Evolutionary conservation across 352 stramenopile genomes (phyloP), one percentile per base, ranked within the genome.

Genomic region (Aphanomyces stellatus): DNA sequence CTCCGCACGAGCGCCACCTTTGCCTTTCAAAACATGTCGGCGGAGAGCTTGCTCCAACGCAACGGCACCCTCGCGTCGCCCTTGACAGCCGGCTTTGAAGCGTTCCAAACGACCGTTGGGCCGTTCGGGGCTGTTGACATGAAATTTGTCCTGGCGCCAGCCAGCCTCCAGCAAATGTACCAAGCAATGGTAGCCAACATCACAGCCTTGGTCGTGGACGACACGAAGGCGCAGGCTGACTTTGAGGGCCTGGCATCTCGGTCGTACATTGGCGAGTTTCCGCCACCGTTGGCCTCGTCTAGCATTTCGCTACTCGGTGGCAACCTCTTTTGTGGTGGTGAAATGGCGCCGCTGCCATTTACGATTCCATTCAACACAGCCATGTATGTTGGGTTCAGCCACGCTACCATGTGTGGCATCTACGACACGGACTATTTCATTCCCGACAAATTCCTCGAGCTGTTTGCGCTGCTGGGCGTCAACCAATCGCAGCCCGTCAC

Each of bases 41-140:
- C 17, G 4, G 13, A 61, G 17, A 42, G 7, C 5, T 6, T 69
- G 7, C 11, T 69, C 10, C 17, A n/a, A 10, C 11, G 62, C 5
- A 61, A 69, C 43, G 10, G n/a, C 0, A 62, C 48, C 8, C 5
- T 69, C 25, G 10, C 27, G 19, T 17, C 30, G 22, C 61, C 61
- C 10, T 27, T 62, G 8, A 43, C 46, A n/a, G 4, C 24, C 5
- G 48, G 48, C 4, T 25, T 62, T 7, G 24, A 19, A 4, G 7
- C 28, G 8, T 49, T 69, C 15, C 5, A n/a, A 10, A 27, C 7
- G 10, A 8, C 17, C 22, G 27, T 62, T 0, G 61, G 61, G 4
- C 42, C 61, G 11, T 69, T 69, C 42, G 61, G 61, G 11, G n/a
- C 46, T 33, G 30, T 69, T 8, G 61, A 69, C 61, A 62, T 62